A percentile compares a stretch with the other conserved stretches of the same genome.
These are phyloP conservation scores for Gossypium davidsonii DNA, from an alignment of 441 rosid genomes.

Conservation along the genomic window DNA sequence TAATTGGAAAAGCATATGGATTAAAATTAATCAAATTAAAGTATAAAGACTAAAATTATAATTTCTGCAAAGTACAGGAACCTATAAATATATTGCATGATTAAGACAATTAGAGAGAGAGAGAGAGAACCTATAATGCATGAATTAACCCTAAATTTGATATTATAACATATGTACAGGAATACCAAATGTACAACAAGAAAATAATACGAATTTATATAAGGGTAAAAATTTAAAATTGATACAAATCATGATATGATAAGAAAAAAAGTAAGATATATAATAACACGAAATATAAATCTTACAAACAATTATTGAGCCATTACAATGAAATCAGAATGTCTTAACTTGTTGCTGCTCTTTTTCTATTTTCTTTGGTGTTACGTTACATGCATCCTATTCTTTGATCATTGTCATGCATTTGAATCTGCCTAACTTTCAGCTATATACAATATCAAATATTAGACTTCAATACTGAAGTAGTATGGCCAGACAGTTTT, in stretches of 20 bases:
- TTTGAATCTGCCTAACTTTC: neutral
- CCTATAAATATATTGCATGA: neutral
- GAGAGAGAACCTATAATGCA: neutral
- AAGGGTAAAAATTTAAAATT: no score
- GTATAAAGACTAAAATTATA: neutral
- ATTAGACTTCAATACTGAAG: neutral
- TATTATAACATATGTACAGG: neutral
- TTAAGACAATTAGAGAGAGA: no score
- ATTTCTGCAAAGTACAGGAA: neutral
- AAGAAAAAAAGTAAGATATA: neutral
- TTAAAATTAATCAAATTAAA: no score
- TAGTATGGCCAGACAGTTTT: neutral
- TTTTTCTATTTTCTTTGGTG: neutral
- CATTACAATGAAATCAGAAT: neutral
- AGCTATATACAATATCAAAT: slow-evolving; percentile 3
- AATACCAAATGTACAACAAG: neutral
- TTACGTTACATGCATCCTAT: neutral
- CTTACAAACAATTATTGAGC: neutral
- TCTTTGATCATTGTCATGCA: neutral
- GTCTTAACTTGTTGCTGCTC: neutral
- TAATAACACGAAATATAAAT: neutral
- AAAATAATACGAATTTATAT: neutral
- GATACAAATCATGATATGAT: neutral
- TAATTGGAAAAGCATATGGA: neutral
- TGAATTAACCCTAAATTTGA: neutral